Evolutionary conservation across 148 eudicot genomes (phyloP), one percentile per base, ranked within the genome.

Genomic region (Gaultheria prostrata): DNA sequence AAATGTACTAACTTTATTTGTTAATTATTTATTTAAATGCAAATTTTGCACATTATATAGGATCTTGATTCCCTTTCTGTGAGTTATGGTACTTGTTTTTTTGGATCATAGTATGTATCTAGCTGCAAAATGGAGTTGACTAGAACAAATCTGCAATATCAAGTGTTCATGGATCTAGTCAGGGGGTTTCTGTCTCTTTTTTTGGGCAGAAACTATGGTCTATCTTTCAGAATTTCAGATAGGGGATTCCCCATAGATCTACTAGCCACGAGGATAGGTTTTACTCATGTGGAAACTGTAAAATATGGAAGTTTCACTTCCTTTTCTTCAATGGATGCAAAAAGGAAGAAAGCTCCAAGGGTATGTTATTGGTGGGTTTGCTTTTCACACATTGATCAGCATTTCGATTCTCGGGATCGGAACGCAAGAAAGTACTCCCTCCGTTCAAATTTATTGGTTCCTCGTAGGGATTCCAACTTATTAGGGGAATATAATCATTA

Each of bases 1-100:
- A 72, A 78, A 87, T 78, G 57, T 82, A 81, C 85, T 84, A 39
- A 39, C 43, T 39, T 39, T 20, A 84, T 82, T 84, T 79, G 75
- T 77, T 80, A 83, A 49, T 70, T 81, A 10, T 69, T 79, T 79
- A 67, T 81, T 63, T 14, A 48, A 67, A 80, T 48, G 69, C 39
- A 20, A 80, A 80, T 26, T 54, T 54, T 49, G 28, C 7, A 76
- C 49, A 26, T 45, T 75, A 46, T n/a, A 17, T 72, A 63, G 73
- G 12, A 72, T 72, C 45, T 39, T 8, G 45, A 18, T 72, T 9
- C 48, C 48, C 26, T 33, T 72, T 39, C 76, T 39, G 49, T 39
- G 76, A 72, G n/a, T 32, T 20, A 70, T 70, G 46, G 39, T 30
- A 30, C 75, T 17, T 4, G 43, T 30, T 18, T 33, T 30, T 18